Evolutionary conservation across 257 asterid species (phyloP), one percentile per base, ranked within the genome.

Genomic region (Nicotiana undulata): DNA sequence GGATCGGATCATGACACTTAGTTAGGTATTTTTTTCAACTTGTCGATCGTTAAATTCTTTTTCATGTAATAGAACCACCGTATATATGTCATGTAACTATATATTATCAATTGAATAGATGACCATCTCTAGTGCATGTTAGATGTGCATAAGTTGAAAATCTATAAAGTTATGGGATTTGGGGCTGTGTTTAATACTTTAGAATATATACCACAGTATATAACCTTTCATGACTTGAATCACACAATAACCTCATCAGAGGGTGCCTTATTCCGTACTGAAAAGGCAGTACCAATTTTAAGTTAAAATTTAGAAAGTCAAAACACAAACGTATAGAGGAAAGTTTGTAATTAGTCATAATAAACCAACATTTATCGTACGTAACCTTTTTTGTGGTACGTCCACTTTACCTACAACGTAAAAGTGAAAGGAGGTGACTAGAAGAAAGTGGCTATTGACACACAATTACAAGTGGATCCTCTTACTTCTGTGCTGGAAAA

Each of bases 311-410:
- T 74, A 74, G 61, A 2, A 24, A 74, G 44, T 74, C 26, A 72
- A 72, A 72, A 24, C 46, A 20, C 46, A 70, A 20, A 66, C 15
- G 24, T 64, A 29, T 44, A 11, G 18, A 61, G 13, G 32, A 22
- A 70, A 70, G 77, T 44, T 70, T 70, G 59, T 56, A 51, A 51
- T 70, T 70, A 40, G 77, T 70, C 77, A 70, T 70, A 49, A 49
- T 49, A 37, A 74, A 74, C n/a, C 24, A 34, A 37, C 76, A n/a
- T 37, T 10, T 22, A 44, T 40, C 49, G 49, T 40, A 40, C 49
- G 49, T 40, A 40, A 40, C 46, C 49, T 9, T 40, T 40, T 40
- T 40, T 40, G 11, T 40, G 9, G 9, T 8, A 9, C 11, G 2
- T 40, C 49, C 49, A 40, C 49, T 40, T 40, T 40, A 40, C 49